phyloP scores from a whole-genome alignment of 805 yeast species.

The Nakazawaea wickerhamii region DNA sequence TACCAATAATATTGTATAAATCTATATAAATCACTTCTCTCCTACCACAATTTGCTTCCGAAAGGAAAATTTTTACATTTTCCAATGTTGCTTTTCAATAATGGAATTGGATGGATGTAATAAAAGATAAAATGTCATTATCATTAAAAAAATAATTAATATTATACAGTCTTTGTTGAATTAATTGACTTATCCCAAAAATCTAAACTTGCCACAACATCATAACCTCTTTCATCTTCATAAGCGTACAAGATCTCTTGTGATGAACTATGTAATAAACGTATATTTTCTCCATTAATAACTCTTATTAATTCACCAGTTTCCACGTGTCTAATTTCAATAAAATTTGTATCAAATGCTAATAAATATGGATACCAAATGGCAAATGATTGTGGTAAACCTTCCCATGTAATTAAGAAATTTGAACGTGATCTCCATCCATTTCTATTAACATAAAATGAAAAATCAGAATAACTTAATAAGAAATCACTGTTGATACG shows the following conservation, averaged over 20 bases:
- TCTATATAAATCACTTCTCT: too few species aligned
- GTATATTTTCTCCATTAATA: slow-evolving; percentile 86
- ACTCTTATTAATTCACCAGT: slow-evolving; percentile 81
- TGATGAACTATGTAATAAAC: slow-evolving; percentile 83
- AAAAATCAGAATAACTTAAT: slow-evolving; percentile 85
- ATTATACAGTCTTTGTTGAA: slow-evolving; percentile 14
- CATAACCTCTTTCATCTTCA: slow-evolving; percentile 85
- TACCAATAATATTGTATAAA: too few species aligned
- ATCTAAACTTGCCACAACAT: slow-evolving; percentile 87
- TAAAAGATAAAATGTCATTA: background rate
- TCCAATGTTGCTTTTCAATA: too few species aligned
- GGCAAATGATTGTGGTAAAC: slow-evolving; percentile 87
- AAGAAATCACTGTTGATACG: slow-evolving; percentile 85
- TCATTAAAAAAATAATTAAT: background rate
- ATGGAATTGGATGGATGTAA: too few species aligned
- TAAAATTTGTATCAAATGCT: slow-evolving; percentile 85
- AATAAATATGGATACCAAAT: slow-evolving; percentile 89
- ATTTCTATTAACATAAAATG: slow-evolving; percentile 88
- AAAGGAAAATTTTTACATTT: too few species aligned
- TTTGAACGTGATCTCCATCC: slow-evolving; percentile 96
- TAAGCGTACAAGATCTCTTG: slow-evolving; percentile 92
- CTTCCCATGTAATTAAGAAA: slow-evolving; percentile 97
- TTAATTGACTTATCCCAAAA: slow-evolving; percentile 56
- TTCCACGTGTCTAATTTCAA: slow-evolving; percentile 89
- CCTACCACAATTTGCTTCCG: too few species aligned